Evolutionary conservation across 345 rosid species (phyloP), one percentile per base, ranked within the genome.

Genomic region (Heritiera littoralis): DNA sequence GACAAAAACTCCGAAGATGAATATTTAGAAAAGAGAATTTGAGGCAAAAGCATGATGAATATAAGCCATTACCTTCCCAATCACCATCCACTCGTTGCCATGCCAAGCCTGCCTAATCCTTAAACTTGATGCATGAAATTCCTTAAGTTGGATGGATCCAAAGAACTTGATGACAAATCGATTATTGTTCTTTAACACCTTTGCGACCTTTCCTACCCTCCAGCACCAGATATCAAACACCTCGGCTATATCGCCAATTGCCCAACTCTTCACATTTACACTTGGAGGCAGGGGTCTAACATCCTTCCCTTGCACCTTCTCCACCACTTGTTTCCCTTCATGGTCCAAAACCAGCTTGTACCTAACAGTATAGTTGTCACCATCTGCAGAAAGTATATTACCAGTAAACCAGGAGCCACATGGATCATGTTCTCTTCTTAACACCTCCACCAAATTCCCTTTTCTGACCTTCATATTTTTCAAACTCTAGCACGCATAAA

Each of bases 371-470:
- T 13, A 85, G 75, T 81, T 38, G 61, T 81, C 74, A 51, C 81
- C 82, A 81, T 55, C 66, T 1, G 43, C 72, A n/a, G 82, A 83
- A 81, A 81, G 67, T 76, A 85, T 55, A 64, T 54, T 75, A 12
- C 82, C 88, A 41, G 83, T 83, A 85, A 83, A 87, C 89, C 85
- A 87, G 38, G 85, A 81, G 41, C 84, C 85, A 55, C 80, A 52
- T 7, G 81, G 78, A 67, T 80, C 85, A 17, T 77, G 52, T 51
- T 81, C 86, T 78, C 85, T 82, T 75, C 85, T 81, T 55, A 80
- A 40, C 41, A 82, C 86, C 81, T 87, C 89, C 54, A 83, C 85
- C 30, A 60, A 40, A 14, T 81, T 69, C 67, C 86, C 80, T 79
- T 80, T 75, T 74, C 73, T 66, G 58, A 80, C 76, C 81, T 76